phyloP scores from a whole-genome alignment of 768 basidiomycete genomes.

The Pulveroboletus ravenelii region DNA sequence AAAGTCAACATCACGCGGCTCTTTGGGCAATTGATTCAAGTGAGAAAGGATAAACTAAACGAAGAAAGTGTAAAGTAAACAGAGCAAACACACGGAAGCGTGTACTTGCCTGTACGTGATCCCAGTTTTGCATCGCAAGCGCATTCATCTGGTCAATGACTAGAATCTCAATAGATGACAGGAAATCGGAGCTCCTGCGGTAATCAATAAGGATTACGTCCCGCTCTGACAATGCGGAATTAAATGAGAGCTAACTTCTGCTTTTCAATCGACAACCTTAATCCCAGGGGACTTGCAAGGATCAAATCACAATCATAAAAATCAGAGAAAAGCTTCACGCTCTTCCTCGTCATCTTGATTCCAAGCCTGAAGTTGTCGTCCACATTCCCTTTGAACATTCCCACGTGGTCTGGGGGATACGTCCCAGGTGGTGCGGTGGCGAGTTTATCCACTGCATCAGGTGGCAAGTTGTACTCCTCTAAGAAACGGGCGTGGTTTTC shows the following conservation, averaged over 20 bases:
- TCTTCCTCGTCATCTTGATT: conserved; percentile 88
- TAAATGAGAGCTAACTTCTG: conserved; percentile 62
- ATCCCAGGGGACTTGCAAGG: conserved; percentile 87
- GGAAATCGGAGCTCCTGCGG: conserved; percentile 76
- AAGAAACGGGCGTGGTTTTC: conserved; percentile 85
- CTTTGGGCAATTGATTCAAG: conserved; percentile 86
- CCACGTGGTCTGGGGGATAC: conserved; percentile 86
- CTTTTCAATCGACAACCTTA: conserved; percentile 89
- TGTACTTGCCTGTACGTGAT: conserved; percentile 78
- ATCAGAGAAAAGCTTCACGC: conserved; percentile 83
- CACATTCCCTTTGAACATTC: conserved; percentile 93
- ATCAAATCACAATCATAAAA: conserved; percentile 92
- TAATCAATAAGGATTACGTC: background rate
- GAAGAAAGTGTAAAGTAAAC: background rate
- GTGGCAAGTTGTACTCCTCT: conserved; percentile 77
- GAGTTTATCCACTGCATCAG: conserved; percentile 77
- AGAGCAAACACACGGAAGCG: background rate
- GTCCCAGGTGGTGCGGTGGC: conserved; percentile 64
- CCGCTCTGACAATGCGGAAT: background rate
- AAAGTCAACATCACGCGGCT: conserved; percentile 92
- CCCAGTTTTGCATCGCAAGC: conserved; percentile 98
- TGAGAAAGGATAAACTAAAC: conserved; percentile 77
- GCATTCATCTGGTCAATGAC: conserved; percentile 92
- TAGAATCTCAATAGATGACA: conserved; percentile 88
- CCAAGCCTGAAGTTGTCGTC: conserved; percentile 95